These are phyloP conservation scores for Apophysomyces sp. DNA, from an alignment of 371 early-diverging fungal species.

Conservation along the genomic window DNA sequence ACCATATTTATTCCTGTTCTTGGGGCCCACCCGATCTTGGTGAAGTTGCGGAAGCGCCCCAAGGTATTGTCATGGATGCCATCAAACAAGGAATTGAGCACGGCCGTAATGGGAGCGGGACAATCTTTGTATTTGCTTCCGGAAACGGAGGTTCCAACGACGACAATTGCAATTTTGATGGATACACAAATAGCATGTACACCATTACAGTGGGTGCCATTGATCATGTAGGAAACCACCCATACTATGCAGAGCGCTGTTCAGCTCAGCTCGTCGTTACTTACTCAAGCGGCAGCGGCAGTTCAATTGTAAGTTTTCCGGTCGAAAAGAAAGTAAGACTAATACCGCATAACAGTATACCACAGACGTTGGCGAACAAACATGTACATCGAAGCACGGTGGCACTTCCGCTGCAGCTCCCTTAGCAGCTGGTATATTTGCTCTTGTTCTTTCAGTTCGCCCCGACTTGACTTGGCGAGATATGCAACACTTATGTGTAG, in stretches of 20 bases:
- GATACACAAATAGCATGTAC: conserved; percentile 93
- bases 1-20: conserved; percentile 89
- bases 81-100: conserved; percentile 78
- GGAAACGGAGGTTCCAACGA: conserved; percentile 85
- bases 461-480: conserved; percentile 94
- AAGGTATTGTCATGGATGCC: conserved; percentile 74
- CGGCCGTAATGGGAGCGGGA: conserved; percentile 84
- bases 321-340: not conserved
- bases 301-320: conserved; percentile 52
- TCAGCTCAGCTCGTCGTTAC: conserved; percentile 85
- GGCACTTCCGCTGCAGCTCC: conserved; percentile 94
- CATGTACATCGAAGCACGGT: conserved; percentile 72
- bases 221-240: conserved; percentile 72
- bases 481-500: conserved; percentile 79
- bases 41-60: conserved; percentile 79
- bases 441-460: conserved; percentile 63
- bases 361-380: conserved; percentile 61
- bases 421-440: conserved; percentile 79
- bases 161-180: conserved; percentile 97
- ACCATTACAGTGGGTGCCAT: conserved; percentile 93
- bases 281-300: conserved; percentile 73
- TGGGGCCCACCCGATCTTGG: conserved; percentile 95
- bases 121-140: conserved; percentile 91
- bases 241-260: conserved; percentile 86
- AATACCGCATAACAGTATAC: conserved; percentile 49